Conservation (phyloP, 306 rosid genomes). For the Arachis stenosperma region DNA sequence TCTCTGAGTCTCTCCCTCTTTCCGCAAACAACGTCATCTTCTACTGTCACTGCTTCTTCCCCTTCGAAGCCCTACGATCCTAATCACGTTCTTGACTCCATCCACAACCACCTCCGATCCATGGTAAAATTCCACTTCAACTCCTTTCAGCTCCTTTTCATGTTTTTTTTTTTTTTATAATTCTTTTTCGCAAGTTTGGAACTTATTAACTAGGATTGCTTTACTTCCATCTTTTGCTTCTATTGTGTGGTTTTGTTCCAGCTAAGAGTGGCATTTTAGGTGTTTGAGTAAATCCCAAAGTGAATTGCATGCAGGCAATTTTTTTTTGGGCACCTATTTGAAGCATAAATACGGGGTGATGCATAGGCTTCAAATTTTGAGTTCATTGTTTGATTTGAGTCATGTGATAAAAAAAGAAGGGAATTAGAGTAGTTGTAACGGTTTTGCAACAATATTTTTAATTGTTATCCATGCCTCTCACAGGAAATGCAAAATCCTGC, state of each 20-base stretch:
- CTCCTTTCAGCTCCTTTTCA: neutral
- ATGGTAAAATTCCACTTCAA: slow-evolving; percentile 42
- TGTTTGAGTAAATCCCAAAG: neutral
- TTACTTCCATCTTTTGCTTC: neutral
- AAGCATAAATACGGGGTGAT: neutral
- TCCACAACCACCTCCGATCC: slow-evolving; percentile 65
- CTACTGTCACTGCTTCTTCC: neutral
- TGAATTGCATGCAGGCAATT: neutral
- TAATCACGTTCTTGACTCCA: slow-evolving; percentile 49
- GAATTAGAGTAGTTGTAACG: neutral
- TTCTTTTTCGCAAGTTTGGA: neutral
- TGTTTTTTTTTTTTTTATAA: no score
- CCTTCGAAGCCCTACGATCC: slow-evolving; percentile 47
- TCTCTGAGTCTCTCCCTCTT: slow-evolving; percentile 65
- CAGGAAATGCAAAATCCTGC: slow-evolving; percentile 61
- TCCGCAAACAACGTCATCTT: slow-evolving; percentile 25
- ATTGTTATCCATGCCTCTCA: slow-evolving; percentile 7
- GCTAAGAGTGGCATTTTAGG: neutral
- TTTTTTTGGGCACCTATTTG: neutral
- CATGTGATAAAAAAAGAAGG: neutral
- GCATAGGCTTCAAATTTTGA: neutral
- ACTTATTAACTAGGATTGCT: neutral
- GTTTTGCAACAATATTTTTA: slow-evolving; percentile 2
- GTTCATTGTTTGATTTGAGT: neutral
- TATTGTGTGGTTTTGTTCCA: neutral